Conservation (phyloP, 1,284 basidiomycete genomes). For the Amylostereum areolatum region DNA sequence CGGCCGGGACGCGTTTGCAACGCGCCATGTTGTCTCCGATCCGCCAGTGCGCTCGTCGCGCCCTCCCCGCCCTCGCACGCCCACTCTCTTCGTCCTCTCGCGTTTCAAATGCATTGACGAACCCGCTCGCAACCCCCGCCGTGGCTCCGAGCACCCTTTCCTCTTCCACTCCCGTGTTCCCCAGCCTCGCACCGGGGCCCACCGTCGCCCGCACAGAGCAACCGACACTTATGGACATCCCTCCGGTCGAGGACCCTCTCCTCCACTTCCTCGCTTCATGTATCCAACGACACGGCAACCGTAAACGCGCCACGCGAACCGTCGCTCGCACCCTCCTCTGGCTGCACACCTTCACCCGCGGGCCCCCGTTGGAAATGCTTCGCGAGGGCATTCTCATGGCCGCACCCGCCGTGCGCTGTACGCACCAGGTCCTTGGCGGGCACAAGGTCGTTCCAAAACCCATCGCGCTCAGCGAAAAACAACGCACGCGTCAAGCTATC, state of each 20-base stretch:
- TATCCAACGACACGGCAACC: conserved; percentile 65
- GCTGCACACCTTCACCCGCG: conserved; percentile 70
- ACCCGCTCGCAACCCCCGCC: not conserved
- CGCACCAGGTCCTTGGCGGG: conserved; percentile 37
- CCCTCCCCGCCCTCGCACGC: conserved; percentile 5
- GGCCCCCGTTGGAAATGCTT: conserved; percentile 72
- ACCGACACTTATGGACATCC: conserved; percentile 42
- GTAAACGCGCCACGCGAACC: conserved; percentile 55
- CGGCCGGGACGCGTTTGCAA: too few relatives aligned
- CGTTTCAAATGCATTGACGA: not conserved
- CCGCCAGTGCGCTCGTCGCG: conserved; percentile 3
- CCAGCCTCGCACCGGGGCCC: not conserved
- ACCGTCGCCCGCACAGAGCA: not conserved
- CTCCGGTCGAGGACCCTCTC: conserved; percentile 72
- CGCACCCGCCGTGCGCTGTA: conserved; percentile 60
- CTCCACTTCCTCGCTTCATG: conserved; percentile 66
- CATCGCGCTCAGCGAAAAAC: conserved; percentile 69
- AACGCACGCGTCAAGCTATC: conserved; percentile 63
- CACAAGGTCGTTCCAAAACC: conserved; percentile 65
- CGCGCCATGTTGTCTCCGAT: conserved; percentile 8
- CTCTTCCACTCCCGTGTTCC: not conserved
- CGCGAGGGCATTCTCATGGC: conserved; percentile 61
- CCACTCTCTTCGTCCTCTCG: conserved; percentile 5
- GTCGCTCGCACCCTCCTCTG: conserved; percentile 60
- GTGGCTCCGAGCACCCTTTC: not conserved